Evolutionary conservation across 192 early-diverging fungal species (phyloP), one percentile per base, ranked within the genome.

Genomic region (Nowakowskiella sp.): DNA sequence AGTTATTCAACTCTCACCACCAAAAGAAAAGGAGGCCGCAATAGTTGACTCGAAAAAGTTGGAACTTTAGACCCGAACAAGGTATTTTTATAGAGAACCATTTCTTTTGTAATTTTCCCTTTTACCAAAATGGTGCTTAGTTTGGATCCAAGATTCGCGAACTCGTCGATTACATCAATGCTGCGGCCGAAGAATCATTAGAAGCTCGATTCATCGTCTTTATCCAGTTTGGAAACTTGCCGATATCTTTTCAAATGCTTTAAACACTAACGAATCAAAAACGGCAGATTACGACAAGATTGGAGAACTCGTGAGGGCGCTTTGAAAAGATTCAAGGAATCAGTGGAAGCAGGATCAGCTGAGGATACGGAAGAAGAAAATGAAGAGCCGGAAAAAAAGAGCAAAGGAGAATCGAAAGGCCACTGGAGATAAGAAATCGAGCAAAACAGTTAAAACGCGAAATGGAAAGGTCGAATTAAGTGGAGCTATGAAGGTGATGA

Each of bases 121-220:
- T n/a, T n/a, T n/a, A n/a, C n/a, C n/a, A n/a, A n/a, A n/a, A n/a
- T n/a, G n/a, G n/a, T n/a, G n/a, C n/a, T n/a, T n/a, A 55, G 53
- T 55, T 55, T 55, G 53, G 53, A 13, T 55, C 53, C 43, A 55
- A 55, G 23, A 55, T 55, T 22, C 53, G 53, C 33, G 53, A 55
- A 21, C 44, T 55, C 10, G 53, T 55, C 24, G 8, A 44, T 8
- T 55, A 46, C 23, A 29, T 55, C n/a, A 43, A 46, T 6, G 25
- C 27, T 8, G 53, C 45, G 32, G 48, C 48, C 44, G 25, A 9
- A 4, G 10, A 30, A 28, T 13, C 10, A 0, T 6, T 10, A 9
- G 10, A 13, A 1, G 10, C 9, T 31, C 53, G 53, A 4, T 55
- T 55, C 19, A 13, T 55, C 23, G 53, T 55, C 16, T 55, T 55